Evolutionary conservation across 805 yeast species (phyloP).

Genomic region (Hagleromyces aurorensis): DNA sequence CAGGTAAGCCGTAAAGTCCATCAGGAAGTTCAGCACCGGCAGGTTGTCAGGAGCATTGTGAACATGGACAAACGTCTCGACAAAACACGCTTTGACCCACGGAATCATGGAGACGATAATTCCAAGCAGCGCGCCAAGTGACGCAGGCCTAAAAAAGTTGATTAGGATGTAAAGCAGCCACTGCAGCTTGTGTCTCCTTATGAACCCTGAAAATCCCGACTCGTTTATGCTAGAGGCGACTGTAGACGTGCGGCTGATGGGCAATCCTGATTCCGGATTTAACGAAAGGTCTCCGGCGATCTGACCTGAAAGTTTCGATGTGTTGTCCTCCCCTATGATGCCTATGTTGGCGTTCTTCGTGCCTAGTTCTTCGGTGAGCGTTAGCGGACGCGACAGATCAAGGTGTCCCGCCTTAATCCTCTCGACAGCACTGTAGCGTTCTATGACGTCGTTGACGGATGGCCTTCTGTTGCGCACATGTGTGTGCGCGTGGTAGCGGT

Average conservation of each 20-base stretch:
- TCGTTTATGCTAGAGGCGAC: no score
- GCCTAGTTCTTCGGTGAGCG: slow-evolving; percentile 26
- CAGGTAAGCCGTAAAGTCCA: slow-evolving; percentile 72
- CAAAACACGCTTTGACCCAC: slow-evolving; percentile 69
- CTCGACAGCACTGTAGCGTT: slow-evolving; percentile 33
- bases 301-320: no score
- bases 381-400: slow-evolving; percentile 26
- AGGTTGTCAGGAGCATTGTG: slow-evolving; percentile 74
- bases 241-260: no score
- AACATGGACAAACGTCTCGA: slow-evolving; percentile 40
- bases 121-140: slow-evolving; percentile 59
- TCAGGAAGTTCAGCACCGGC: slow-evolving; percentile 78
- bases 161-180: slow-evolving; percentile 33
- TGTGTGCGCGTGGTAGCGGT: no score
- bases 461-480: slow-evolving; percentile 16
- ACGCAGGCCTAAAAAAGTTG: slow-evolving; percentile 63
- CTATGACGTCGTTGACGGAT: slow-evolving; percentile 35
- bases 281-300: no score
- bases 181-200: slow-evolving; percentile 24
- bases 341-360: slow-evolving; percentile 13
- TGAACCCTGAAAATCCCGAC: slow-evolving; percentile 19
- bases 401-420: slow-evolving; percentile 27
- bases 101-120: slow-evolving; percentile 76
- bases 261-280: no score
- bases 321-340: slow-evolving; percentile 5